Evolutionary conservation across 305 asterid genomes (phyloP).

Genomic region (Ilex paraguariensis): DNA sequence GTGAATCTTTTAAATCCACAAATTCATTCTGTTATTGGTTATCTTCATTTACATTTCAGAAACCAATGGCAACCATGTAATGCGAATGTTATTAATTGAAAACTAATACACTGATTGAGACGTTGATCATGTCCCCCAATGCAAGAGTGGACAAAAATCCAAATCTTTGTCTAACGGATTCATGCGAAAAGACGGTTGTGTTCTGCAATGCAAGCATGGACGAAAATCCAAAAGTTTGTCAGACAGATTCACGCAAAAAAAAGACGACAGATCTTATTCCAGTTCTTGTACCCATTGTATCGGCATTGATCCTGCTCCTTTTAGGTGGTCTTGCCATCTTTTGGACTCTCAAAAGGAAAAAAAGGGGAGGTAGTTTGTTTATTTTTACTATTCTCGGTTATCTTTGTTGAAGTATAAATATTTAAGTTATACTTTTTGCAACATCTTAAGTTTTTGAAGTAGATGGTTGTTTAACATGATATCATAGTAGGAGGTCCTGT

Average conservation of each 20-base stretch:
- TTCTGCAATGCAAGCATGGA: not conserved
- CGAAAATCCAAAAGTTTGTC: not conserved
- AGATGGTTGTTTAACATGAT: too few relatives aligned
- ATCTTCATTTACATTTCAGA: not conserved
- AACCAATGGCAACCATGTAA: not conserved
- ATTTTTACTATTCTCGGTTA: not conserved
- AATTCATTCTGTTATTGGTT: not conserved
- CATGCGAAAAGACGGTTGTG: not conserved
- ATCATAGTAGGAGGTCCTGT: too few relatives aligned
- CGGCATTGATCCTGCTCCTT: not conserved
- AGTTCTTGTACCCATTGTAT: not conserved
- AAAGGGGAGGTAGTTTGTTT: not conserved
- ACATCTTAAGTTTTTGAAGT: too few relatives aligned
- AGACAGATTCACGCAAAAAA: not conserved
- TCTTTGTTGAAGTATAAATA: too few relatives aligned
- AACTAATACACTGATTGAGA: not conserved
- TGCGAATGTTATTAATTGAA: not conserved
- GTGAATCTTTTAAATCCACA: not conserved
- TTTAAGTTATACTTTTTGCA: too few relatives aligned
- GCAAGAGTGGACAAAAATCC: not conserved
- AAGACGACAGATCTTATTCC: not conserved
- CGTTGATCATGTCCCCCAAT: too few relatives aligned
- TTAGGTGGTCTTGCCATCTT: not conserved
- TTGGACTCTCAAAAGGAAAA: not conserved
- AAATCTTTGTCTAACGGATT: not conserved